Evolutionary conservation across 805 yeast species (phyloP).

Genomic region (Metschnikowia proteae): DNA sequence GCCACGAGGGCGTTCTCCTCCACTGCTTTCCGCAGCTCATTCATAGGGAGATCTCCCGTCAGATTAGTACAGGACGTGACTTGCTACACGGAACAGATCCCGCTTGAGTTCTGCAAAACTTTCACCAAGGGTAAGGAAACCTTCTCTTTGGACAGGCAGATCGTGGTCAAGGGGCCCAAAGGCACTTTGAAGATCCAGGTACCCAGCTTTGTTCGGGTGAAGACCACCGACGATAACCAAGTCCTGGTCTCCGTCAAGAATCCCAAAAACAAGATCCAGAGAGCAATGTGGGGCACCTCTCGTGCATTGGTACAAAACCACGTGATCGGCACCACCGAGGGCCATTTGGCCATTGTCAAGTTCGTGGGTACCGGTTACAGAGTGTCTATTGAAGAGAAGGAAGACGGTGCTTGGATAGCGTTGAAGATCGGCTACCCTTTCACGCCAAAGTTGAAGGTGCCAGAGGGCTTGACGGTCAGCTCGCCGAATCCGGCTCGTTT

Average conservation of each 20-base stretch:
- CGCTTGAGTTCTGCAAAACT: constrained; percentile 50
- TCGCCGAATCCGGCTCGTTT: constrained; percentile 85
- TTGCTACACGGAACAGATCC: constrained; percentile 44
- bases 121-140: constrained; percentile 65
- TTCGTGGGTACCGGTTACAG: constrained; percentile 98
- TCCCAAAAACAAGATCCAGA: constrained; percentile 59
- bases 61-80: constrained; percentile 60
- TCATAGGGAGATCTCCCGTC: constrained; percentile 80
- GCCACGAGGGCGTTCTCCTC: constrained; percentile 15
- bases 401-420: constrained; percentile 54
- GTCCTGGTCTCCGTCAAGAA: constrained; percentile 56
- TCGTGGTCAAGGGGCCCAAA: constrained; percentile 71
- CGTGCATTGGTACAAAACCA: constrained; percentile 75
- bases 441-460: constrained; percentile 71
- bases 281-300: constrained; percentile 93
- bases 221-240: constrained; percentile 30
- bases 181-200: constrained; percentile 62
- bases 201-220: constrained; percentile 65
- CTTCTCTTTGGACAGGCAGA: constrained; percentile 52
- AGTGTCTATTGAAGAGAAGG: constrained; percentile 64
- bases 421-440: constrained; percentile 88
- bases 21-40: constrained; percentile 38
- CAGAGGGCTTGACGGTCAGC: constrained; percentile 67
- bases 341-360: constrained; percentile 81
- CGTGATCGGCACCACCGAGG: constrained; percentile 86